phyloP scores from a whole-genome alignment of 495 filamentous ascomycete species.

The Durotheca rogersii region DNA sequence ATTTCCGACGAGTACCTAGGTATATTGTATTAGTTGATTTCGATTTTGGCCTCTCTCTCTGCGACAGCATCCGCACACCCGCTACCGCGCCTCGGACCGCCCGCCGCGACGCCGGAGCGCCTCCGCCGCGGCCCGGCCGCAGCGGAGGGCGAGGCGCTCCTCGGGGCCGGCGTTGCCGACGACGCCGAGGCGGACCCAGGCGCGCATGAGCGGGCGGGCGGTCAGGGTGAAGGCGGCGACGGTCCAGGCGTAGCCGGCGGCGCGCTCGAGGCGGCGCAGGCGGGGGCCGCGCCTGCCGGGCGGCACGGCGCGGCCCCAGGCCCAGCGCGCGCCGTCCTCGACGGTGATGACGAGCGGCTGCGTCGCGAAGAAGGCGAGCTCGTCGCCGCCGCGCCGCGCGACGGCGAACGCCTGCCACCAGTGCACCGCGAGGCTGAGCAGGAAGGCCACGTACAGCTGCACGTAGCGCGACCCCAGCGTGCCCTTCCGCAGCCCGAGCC shows the following conservation, averaged over 20 bases:
- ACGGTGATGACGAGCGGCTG: conserved; percentile 30
- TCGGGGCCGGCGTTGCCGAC: conserved; percentile 4
- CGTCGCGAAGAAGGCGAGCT: conserved; percentile 25
- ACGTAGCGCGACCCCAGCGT: conserved; percentile 25
- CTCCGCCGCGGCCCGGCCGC: no score
- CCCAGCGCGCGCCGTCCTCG: conserved; percentile 24
- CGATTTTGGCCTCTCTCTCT: no score
- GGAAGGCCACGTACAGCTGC: conserved; percentile 29
- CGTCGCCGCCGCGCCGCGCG: conserved; percentile 8
- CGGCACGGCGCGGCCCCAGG: conserved; percentile 16
- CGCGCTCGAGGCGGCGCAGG: conserved; percentile 6
- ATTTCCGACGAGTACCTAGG: no score
- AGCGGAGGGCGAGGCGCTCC: conserved; percentile 7
- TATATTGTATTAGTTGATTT: no score
- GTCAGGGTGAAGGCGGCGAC: conserved; percentile 14
- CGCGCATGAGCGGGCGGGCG: conserved; percentile 1
- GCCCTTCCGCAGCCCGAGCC: conserved; percentile 18
- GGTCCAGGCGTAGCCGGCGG: conserved; percentile 14
- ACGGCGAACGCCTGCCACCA: conserved; percentile 13
- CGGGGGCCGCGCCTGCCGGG: neutral
- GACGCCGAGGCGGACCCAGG: conserved; percentile 1
- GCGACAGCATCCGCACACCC: no score
- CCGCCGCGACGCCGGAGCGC: no score
- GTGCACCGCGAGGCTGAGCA: conserved; percentile 17
- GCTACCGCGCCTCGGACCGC: no score